These are phyloP conservation scores for Sanghuangporus sanghuang DNA, from an alignment of 1,284 basidiomycete species.

Conservation along the genomic window DNA sequence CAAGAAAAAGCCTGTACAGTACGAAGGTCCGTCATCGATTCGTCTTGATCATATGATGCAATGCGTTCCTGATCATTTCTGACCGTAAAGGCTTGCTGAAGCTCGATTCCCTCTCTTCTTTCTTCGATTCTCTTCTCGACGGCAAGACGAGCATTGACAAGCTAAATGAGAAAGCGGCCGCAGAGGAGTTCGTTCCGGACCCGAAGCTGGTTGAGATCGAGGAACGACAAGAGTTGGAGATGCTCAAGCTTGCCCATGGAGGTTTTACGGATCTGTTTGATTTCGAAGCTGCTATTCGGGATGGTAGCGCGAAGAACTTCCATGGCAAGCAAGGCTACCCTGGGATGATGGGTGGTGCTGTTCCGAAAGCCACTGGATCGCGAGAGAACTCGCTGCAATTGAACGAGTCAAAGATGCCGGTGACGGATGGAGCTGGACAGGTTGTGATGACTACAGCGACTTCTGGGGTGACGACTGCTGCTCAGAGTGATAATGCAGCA, in stretches of 20 bases:
- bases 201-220: slow-evolving; percentile 43
- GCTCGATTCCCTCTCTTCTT: slow-evolving; percentile 58
- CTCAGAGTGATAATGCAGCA: neutral
- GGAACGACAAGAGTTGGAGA: slow-evolving; percentile 46
- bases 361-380: slow-evolving; percentile 11
- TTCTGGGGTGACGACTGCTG: slow-evolving; percentile 9
- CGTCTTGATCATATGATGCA: neutral
- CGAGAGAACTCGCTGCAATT: slow-evolving; percentile 21
- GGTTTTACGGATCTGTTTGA: slow-evolving; percentile 45
- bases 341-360: slow-evolving; percentile 36
- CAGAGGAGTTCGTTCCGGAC: slow-evolving; percentile 37
- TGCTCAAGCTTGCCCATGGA: slow-evolving; percentile 46
- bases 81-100: slow-evolving; percentile 49
- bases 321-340: slow-evolving; percentile 40
- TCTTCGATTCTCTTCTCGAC: slow-evolving; percentile 62
- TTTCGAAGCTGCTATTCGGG: slow-evolving; percentile 45
- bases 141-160: slow-evolving; percentile 51
- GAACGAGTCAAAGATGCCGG: slow-evolving; percentile 26
- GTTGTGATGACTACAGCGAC: slow-evolving; percentile 23
- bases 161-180: slow-evolving; percentile 33
- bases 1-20: slow-evolving; percentile 46
- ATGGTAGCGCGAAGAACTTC: slow-evolving; percentile 38
- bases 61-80: neutral
- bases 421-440: slow-evolving; percentile 29
- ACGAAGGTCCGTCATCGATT: slow-evolving; percentile 43